phyloP scores from a whole-genome alignment of 2,329 filamentous ascomycete species.

The Escovopsis sp. region DNA sequence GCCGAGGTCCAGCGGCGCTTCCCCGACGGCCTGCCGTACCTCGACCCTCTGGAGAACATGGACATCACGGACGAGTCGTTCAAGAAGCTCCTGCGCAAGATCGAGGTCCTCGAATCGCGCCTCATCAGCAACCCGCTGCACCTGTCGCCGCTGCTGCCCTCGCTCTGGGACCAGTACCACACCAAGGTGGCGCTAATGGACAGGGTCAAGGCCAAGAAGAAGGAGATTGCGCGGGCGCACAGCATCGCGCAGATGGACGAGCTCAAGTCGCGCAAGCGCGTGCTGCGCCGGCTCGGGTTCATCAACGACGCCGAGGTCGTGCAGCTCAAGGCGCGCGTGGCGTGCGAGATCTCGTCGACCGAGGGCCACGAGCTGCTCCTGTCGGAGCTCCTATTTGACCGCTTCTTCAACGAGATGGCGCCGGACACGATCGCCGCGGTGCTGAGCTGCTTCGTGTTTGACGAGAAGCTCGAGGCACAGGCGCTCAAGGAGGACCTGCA shows the following conservation, averaged over 20 bases:
- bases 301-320: conserved; percentile 94
- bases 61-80: conserved; percentile 82
- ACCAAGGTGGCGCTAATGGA: conserved; percentile 61
- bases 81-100: conserved; percentile 87
- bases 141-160: conserved; percentile 69
- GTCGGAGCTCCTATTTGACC: conserved; percentile 85
- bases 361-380: conserved; percentile 86
- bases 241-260: conserved; percentile 90
- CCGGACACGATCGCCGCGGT: conserved; percentile 78
- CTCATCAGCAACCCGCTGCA: conserved; percentile 82
- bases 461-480: conserved; percentile 77
- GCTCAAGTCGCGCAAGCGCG: conserved; percentile 88
- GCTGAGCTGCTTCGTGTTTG: conserved; percentile 90
- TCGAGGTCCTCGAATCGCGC: conserved; percentile 87
- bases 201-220: conserved; percentile 79
- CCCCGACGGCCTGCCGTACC: conserved; percentile 74
- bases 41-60: conserved; percentile 97
- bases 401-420: conserved; percentile 91
- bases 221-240: conserved; percentile 69
- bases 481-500: conserved; percentile 69
- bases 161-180: conserved; percentile 77
- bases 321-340: conserved; percentile 90
- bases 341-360: conserved; percentile 89
- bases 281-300: conserved; percentile 84
- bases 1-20: conserved; percentile 76